Evolutionary conservation across 2,329 filamentous ascomycete species (phyloP), one percentile per base, ranked within the genome.

Genomic region (Aspergillus sp.): DNA sequence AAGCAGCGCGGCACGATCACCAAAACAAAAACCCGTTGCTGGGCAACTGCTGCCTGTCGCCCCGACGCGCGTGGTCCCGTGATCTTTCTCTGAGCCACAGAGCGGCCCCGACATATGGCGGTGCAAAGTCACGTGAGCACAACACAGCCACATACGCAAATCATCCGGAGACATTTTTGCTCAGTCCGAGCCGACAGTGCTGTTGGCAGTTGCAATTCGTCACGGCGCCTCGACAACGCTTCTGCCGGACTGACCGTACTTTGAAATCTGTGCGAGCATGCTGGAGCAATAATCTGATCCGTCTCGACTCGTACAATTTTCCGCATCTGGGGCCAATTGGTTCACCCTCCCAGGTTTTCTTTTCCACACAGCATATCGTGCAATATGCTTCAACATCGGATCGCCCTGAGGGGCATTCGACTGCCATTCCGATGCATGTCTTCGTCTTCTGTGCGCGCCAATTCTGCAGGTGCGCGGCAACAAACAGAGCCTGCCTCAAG

Each of bases 371-470:
- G 39, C 35, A 31, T 48, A 49, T 17, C 35, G 14, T 49, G 35
- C 57, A 73, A 62, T 49, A 90, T 91, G 87, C 76, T 90, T 62
- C 87, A 89, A 74, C 82, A 86, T 64, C 83, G 87, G 75, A 76
- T 89, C 76, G 82, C 84, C 69, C 79, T 83, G 60, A 77, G 78
- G 67, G 77, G 77, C 72, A 75, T 79, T 73, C 76, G 76, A 70
- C 73, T 78, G 64, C 73, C 79, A 62, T 80, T 78, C 64, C 74
- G 73, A 73, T 77, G 76, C 70, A 71, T 84, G 62, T 68, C 71
- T 52, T 70, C 72, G 62, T 73, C 77, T 61, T 72, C 73, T 59
- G 66, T 71, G 64, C 83, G 84, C 64, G 76, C 76, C 52, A 87
- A 86, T 75, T 81, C 84, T 56, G 82, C 80, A 12, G 71, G 70